Conservation (phyloP, 1,284 basidiomycete species). For the Ganoderma boninense region DNA sequence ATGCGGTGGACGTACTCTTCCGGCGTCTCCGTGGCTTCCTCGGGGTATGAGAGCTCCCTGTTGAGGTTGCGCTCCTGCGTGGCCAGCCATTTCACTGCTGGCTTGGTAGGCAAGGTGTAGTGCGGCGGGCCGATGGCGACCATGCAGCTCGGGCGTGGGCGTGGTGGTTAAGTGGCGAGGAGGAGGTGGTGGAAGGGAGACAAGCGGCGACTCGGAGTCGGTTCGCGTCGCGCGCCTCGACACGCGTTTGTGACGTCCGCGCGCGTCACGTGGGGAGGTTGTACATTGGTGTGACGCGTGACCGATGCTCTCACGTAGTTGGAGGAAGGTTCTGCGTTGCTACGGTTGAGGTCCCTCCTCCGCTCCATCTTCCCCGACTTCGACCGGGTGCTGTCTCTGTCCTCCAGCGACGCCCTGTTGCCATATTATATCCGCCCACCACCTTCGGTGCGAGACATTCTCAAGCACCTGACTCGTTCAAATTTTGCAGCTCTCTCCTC, state of each 20-base stretch:
- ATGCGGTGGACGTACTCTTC: conserved; percentile 35
- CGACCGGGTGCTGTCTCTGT: conserved; percentile 19
- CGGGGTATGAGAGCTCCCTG: conserved; percentile 34
- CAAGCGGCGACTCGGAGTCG: conserved; percentile 17
- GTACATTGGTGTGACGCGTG: conserved; percentile 11
- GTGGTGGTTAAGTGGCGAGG: conserved; percentile 10
- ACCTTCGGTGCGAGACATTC: conserved; percentile 4
- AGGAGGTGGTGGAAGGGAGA: conserved; percentile 25
- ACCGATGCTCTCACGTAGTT: conserved; percentile 2
- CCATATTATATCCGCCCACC: background rate
- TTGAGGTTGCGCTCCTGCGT: conserved; percentile 40
- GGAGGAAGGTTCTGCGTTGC: conserved; percentile 8
- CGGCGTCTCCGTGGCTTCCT: conserved; percentile 31
- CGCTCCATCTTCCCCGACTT: conserved; percentile 14
- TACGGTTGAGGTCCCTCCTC: conserved; percentile 8
- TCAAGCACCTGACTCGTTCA: conserved; percentile 3
- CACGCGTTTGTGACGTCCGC: conserved; percentile 23
- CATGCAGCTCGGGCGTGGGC: conserved; percentile 8
- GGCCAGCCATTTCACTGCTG: conserved; percentile 42
- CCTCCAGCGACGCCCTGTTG: conserved; percentile 15
- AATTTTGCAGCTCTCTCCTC: conserved; percentile 1
- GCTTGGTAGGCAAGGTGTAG: conserved; percentile 32
- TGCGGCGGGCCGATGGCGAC: conserved; percentile 10
- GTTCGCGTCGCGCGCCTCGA: conserved; percentile 8
- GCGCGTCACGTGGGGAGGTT: conserved; percentile 10